A percentile compares a stretch with the other conserved stretches of the same genome.
Conservation (phyloP, 768 basidiomycete species). For the Phaeotremella skinneri region DNA sequence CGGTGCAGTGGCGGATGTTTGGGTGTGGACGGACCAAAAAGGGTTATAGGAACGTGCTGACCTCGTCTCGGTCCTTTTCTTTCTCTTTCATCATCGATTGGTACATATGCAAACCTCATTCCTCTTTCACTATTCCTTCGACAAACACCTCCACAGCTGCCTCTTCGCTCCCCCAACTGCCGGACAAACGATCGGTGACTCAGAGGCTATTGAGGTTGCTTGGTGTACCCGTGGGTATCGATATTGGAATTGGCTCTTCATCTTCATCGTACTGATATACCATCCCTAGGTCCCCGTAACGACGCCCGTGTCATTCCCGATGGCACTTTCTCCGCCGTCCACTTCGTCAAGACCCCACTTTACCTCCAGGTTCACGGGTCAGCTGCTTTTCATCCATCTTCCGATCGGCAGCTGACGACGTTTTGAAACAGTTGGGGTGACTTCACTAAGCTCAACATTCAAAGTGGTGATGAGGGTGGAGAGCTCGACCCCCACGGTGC, state of each 20-base stretch:
- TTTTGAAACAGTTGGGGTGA: constrained; percentile 56
- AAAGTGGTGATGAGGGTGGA: constrained; percentile 52
- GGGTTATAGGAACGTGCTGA: no score
- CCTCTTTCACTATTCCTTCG: background rate
- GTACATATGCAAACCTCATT: no score
- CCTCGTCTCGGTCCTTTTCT: background rate
- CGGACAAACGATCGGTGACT: constrained; percentile 51
- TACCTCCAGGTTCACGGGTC: constrained; percentile 53
- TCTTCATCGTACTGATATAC: background rate
- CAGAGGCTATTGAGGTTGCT: constrained; percentile 51
- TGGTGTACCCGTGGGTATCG: constrained; percentile 51
- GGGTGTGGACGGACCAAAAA: no score
- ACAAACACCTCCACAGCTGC: constrained; percentile 27
- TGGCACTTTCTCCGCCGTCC: constrained; percentile 51
- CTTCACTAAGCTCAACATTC: constrained; percentile 55
- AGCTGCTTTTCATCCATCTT: constrained; percentile 2
- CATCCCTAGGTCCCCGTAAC: constrained; percentile 54
- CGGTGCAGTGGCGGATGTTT: no score
- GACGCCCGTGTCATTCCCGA: constrained; percentile 55
- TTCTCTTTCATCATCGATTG: no score
- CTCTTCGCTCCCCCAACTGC: constrained; percentile 41
- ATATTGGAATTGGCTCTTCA: background rate
- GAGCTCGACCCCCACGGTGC: constrained; percentile 56
- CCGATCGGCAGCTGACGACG: background rate
- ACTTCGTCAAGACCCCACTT: constrained; percentile 56